Conservation (phyloP, 2,329 filamentous ascomycete genomes). For the Diaporthe amygdali region DNA sequence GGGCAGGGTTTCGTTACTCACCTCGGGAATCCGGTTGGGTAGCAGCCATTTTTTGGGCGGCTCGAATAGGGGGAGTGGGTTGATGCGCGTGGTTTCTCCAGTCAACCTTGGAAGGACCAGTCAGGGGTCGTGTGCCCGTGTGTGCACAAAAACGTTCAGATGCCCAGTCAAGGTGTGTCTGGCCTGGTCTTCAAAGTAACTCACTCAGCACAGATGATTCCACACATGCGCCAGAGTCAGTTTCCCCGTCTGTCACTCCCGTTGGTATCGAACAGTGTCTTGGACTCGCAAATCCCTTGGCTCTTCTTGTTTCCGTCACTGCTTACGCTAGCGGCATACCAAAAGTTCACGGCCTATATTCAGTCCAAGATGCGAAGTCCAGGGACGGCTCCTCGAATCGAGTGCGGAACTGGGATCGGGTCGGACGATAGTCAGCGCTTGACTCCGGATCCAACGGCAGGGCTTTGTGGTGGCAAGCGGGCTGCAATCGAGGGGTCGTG, state of each 20-base stretch:
- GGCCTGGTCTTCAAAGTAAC: conserved; percentile 4
- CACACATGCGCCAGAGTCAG: conserved; percentile 8
- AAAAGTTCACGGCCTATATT: not conserved
- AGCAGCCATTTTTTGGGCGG: conserved; percentile 22
- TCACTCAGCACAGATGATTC: conserved; percentile 15
- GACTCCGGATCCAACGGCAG: conserved; percentile 2
- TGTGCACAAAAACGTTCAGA: conserved; percentile 17
- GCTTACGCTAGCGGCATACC: conserved; percentile 19
- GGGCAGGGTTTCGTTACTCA: conserved; percentile 20
- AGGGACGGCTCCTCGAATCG: not conserved
- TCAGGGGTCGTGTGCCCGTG: conserved; percentile 20
- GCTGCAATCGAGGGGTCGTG: conserved; percentile 8
- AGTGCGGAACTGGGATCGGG: not conserved
- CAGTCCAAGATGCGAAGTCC: conserved; percentile 3
- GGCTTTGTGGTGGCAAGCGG: not conserved
- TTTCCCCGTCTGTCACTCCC: conserved; percentile 4
- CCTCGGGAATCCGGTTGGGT: conserved; percentile 23
- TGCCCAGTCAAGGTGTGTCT: conserved; percentile 11
- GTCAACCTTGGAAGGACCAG: conserved; percentile 4
- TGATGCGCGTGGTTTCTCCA: conserved; percentile 19
- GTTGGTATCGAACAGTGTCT: conserved; percentile 18
- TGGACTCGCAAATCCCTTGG: conserved; percentile 17
- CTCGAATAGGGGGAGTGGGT: conserved; percentile 17
- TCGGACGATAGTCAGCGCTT: not conserved
- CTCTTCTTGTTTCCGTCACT: conserved; percentile 14